These are phyloP conservation scores for Mortierella hygrophila DNA, from an alignment of 192 early-diverging fungal genomes.

Conservation along the genomic window DNA sequence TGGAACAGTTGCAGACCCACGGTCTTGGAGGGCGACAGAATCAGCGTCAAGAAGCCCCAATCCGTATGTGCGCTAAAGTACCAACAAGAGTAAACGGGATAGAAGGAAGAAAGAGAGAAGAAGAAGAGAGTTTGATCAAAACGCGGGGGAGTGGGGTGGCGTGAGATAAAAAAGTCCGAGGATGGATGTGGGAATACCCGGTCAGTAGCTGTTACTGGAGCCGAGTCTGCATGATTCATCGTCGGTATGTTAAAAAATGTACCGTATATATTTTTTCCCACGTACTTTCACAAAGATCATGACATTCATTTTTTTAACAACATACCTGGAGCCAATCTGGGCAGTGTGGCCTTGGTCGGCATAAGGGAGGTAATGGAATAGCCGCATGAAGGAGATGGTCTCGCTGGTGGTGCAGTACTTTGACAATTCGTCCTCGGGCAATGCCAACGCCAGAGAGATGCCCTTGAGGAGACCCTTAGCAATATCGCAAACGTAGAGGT, in stretches of 20 bases:
- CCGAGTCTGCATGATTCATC: not conserved
- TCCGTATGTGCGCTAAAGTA: constrained; percentile 53
- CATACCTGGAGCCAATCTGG: constrained; percentile 49
- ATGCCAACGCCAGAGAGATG: constrained; percentile 56
- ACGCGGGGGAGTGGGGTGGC: not conserved
- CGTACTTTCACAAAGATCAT: not conserved
- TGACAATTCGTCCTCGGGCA: constrained; percentile 47
- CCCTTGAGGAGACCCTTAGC: constrained; percentile 56
- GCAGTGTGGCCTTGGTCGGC: constrained; percentile 30
- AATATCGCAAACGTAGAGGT: constrained; percentile 51
- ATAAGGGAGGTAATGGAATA: constrained; percentile 69
- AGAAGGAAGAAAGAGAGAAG: not conserved
- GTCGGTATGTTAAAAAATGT: not conserved
- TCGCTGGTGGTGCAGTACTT: constrained; percentile 56
- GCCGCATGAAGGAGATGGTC: constrained; percentile 67
- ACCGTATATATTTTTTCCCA: not conserved
- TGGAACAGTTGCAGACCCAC: constrained; percentile 64
- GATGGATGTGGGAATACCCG: not conserved
- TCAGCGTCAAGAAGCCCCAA: constrained; percentile 75
- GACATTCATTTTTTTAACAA: not conserved
- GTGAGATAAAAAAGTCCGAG: not conserved
- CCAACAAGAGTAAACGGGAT: not conserved
- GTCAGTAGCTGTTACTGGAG: not conserved
- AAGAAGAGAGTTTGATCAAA: not conserved
- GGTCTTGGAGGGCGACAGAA: constrained; percentile 59